These are phyloP conservation scores for Haplosporangium gracile DNA, from an alignment of 192 early-diverging fungal species.

Conservation along the genomic window DNA sequence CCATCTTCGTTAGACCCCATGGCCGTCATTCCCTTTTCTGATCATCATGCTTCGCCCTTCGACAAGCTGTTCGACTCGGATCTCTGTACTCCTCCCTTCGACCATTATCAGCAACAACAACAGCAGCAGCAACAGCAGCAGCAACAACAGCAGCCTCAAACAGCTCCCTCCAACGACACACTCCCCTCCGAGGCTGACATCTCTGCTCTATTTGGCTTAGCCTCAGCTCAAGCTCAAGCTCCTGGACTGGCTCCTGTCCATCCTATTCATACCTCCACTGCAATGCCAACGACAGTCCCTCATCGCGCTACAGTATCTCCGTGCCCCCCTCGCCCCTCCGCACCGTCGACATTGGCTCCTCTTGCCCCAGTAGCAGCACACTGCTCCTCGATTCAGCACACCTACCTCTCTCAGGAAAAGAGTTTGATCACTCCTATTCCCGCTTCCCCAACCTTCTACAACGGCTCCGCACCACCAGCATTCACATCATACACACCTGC, in stretches of 20 bases:
- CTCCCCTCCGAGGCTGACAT: constrained; percentile 41
- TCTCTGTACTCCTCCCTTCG: not conserved
- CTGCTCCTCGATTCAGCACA: constrained; percentile 15
- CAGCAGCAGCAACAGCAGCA: not conserved
- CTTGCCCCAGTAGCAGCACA: constrained; percentile 24
- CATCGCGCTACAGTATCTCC: not conserved
- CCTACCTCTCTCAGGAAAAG: constrained; percentile 22
- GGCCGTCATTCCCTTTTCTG: constrained; percentile 39
- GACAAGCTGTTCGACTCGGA: constrained; percentile 28
- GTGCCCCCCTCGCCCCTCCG: not conserved
- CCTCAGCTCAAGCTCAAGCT: constrained; percentile 9
- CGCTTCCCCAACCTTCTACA: not conserved
- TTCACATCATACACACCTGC: not conserved
- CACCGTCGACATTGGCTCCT: constrained; percentile 1
- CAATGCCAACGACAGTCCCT: not conserved
- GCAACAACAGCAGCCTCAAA: not conserved
- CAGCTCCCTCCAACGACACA: not conserved
- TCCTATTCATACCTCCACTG: not conserved
- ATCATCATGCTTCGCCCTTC: constrained; percentile 20
- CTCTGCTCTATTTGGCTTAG: constrained; percentile 46
- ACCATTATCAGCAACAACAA: constrained; percentile 7
- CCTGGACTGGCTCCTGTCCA: too few species aligned
- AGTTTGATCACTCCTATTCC: constrained; percentile 24
- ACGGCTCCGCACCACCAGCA: not conserved
- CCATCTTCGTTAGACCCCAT: constrained; percentile 25